A percentile compares a stretch with the other conserved stretches of the same genome.
Conservation (phyloP, 176 grass and related monocot species). For the Aegilops bicornis region DNA sequence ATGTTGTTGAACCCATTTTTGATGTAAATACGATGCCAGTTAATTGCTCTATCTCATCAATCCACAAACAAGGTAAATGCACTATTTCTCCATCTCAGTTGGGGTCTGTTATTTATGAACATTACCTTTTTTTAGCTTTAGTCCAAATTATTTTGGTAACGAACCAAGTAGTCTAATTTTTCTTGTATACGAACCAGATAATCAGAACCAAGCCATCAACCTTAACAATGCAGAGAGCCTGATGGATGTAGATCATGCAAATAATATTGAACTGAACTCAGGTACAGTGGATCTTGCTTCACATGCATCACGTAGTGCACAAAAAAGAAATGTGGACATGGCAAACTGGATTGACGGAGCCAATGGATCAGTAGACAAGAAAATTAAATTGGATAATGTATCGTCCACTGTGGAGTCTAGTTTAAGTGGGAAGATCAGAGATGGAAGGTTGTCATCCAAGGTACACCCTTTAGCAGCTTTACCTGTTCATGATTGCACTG, state of each 20-base stretch:
- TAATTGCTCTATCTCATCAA: slow-evolving; percentile 26
- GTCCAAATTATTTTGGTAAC: slow-evolving; percentile 14
- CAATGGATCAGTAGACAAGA: slow-evolving; percentile 52
- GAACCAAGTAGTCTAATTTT: not conserved
- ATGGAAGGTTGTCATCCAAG: slow-evolving; percentile 49
- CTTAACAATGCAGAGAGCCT: slow-evolving; percentile 33
- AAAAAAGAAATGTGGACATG: slow-evolving; percentile 38
- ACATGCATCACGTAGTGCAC: slow-evolving; percentile 17
- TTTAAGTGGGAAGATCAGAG: slow-evolving; percentile 30
- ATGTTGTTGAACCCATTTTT: slow-evolving; percentile 22
- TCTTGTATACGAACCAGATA: slow-evolving; percentile 37
- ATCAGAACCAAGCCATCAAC: slow-evolving; percentile 17
- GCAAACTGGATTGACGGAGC: slow-evolving; percentile 22
- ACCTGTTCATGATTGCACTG: slow-evolving; percentile 37
- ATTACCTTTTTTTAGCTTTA: not conserved
- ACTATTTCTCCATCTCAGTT: slow-evolving; percentile 1
- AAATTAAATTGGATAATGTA: slow-evolving; percentile 50
- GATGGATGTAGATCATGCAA: slow-evolving; percentile 27
- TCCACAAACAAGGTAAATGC: slow-evolving; percentile 32
- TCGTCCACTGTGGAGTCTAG: slow-evolving; percentile 27
- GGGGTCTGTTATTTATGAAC: not conserved
- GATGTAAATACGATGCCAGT: slow-evolving; percentile 23
- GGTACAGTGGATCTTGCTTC: slow-evolving; percentile 3
- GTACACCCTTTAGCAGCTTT: slow-evolving; percentile 36
- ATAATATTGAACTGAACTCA: slow-evolving; percentile 10